Evolutionary conservation across 495 filamentous ascomycete species (phyloP).

Genomic region (Penicillium silybi): DNA sequence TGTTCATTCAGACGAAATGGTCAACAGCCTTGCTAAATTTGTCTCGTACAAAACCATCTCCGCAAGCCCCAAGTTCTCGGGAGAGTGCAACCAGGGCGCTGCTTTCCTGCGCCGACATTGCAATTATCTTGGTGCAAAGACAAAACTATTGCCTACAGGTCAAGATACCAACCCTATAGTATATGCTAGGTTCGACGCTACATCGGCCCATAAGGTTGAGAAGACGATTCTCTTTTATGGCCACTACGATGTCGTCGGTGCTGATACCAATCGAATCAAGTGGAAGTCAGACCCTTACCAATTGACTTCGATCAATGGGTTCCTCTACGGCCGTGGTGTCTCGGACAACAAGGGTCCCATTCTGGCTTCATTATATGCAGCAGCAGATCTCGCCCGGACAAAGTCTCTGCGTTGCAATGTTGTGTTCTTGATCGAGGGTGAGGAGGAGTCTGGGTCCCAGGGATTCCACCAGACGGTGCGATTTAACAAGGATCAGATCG

Average conservation of each 20-base stretch:
- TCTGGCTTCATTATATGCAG: conserved; percentile 87
- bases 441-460: conserved; percentile 90
- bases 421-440: conserved; percentile 91
- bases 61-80: conserved; percentile 72
- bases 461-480: conserved; percentile 80
- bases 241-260: conserved; percentile 97
- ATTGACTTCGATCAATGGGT: conserved; percentile 80
- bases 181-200: conserved; percentile 76
- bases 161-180: conserved; percentile 82
- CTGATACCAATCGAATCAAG: conserved; percentile 67
- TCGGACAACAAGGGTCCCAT: conserved; percentile 97
- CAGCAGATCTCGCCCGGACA: conserved; percentile 75
- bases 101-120: conserved; percentile 85
- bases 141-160: conserved; percentile 76
- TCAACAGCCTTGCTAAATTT: conserved; percentile 77
- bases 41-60: conserved; percentile 90
- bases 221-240: conserved; percentile 96
- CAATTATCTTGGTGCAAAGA: conserved; percentile 82
- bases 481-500: conserved; percentile 76
- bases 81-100: conserved; percentile 89
- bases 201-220: conserved; percentile 50
- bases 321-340: conserved; percentile 93
- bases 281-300: conserved; percentile 88
- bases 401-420: conserved; percentile 80
- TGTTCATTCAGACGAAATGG: conserved; percentile 61